Evolutionary conservation across 2,329 filamentous ascomycete genomes (phyloP).

Genomic region (Fusarium sp.): DNA sequence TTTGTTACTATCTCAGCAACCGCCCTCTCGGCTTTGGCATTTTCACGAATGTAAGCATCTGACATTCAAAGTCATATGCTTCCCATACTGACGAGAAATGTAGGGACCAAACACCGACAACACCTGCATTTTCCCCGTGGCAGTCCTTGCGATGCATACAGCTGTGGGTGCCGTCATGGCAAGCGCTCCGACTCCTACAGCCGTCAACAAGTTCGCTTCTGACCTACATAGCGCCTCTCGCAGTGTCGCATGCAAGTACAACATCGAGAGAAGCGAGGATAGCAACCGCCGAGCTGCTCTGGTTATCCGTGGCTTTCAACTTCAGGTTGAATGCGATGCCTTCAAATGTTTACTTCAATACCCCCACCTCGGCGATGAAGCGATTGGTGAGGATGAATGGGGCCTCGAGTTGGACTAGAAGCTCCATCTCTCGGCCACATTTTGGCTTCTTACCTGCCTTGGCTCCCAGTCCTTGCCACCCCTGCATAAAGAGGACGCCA

Average conservation of each 20-base stretch:
- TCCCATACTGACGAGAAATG: rapidly evolving
- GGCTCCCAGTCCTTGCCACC: background rate
- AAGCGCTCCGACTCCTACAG: background rate
- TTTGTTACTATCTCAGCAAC: background rate
- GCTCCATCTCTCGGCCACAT: background rate
- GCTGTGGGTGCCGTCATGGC: background rate
- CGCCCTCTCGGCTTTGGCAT: background rate
- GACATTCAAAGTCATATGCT: rapidly evolving
- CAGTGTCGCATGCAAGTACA: background rate
- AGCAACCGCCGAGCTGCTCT: rapidly evolving
- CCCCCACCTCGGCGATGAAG: background rate
- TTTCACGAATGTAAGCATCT: background rate
- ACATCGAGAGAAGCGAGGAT: rapidly evolving
- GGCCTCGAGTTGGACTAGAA: background rate
- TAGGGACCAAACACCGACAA: background rate
- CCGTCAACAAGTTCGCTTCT: rapidly evolving
- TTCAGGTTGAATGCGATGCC: background rate
- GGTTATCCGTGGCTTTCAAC: background rate
- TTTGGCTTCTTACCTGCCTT: background rate
- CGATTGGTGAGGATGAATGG: background rate
- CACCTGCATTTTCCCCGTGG: rapidly evolving
- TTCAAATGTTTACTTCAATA: background rate
- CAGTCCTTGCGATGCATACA: background rate
- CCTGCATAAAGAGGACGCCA: background rate
- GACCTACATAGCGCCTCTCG: background rate